Evolutionary conservation across 805 yeast genomes (phyloP), one percentile per base, ranked within the genome.

Genomic region (Torulaspora gathmanii): DNA sequence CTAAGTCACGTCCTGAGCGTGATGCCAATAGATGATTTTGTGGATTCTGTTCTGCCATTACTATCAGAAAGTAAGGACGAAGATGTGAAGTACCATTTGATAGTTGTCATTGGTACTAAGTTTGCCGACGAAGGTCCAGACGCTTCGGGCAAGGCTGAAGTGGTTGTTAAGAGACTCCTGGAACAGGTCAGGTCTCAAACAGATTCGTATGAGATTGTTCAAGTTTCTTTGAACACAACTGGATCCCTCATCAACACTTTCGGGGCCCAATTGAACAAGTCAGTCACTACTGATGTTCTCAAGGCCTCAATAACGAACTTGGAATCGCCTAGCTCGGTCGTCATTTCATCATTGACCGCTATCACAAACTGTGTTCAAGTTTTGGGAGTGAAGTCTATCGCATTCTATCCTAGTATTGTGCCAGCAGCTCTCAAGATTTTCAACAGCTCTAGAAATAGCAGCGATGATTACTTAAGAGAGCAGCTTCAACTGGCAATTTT

Each of bases 331-430:
- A 70, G 73, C 43, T 77, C 82, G 53, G 65, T 86, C 6, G 70
- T 81, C 25, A 77, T 93, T 28, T 77, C 96, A 0, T 78, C 96
- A 0, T 71, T 88, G 46, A 78, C 82, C 54, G 80, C 83, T 47
- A 77, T 87, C 50, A 79, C 86, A 45, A 79, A 81, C 53, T 69
- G 88, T 45, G 77, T 87, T 44, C 78, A 81, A 42, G 76, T 80
- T 19, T 65, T 90, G 37, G 99, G 99, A 42, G 90, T 95, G 15
- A 86, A 88, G 59, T 74, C 83, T 51, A 83, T 93, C 60, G 90
- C 95, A 5, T 78, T 74, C 58, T 86, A 89, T 72, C 87, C 97
- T 26, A 83, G 82, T 64, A 82, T 90, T 59, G 78, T 93, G 50
- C 87, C 89, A 12, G 86, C 88, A 11, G 71, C 86, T 9, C 71